Percentiles rank a stretch among this genome's conserved stretches.
phyloP scores from a whole-genome alignment of 345 rosid species.

The Salix arbutifolia region DNA sequence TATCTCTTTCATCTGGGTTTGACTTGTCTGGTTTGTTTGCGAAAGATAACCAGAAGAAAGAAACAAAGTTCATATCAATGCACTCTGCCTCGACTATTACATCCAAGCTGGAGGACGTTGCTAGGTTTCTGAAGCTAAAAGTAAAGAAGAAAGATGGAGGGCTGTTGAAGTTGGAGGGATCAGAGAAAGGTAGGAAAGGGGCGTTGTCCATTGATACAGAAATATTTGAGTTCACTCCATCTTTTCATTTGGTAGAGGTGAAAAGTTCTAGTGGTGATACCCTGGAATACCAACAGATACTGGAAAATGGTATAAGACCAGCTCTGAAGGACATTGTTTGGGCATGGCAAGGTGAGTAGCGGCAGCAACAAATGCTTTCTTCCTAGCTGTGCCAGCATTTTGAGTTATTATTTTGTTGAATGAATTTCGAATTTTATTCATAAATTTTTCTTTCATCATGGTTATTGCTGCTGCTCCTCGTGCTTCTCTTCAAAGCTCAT shows the following conservation, averaged over 20 bases:
- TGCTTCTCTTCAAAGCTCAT: no score
- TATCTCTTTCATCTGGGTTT: conserved; percentile 16
- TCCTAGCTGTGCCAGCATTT: background rate
- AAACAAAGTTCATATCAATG: conserved; percentile 14
- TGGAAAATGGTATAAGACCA: conserved; percentile 14
- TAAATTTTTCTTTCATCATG: background rate
- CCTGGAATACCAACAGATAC: background rate
- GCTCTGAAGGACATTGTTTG: conserved; percentile 25
- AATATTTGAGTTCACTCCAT: conserved; percentile 21
- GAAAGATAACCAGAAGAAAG: background rate
- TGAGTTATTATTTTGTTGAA: background rate
- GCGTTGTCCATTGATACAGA: conserved; percentile 14
- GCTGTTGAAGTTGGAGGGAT: conserved; percentile 3
- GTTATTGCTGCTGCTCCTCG: no score
- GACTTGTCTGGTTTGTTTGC: conserved; percentile 20
- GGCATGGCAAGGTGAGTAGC: conserved; percentile 15
- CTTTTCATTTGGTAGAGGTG: conserved; percentile 18
- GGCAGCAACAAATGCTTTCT: background rate
- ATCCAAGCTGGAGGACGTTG: conserved; percentile 16
- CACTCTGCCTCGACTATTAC: conserved; percentile 14
- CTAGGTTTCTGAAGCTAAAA: conserved; percentile 3
- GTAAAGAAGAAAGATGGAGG: conserved; percentile 14
- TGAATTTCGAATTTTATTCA: background rate
- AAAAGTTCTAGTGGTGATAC: conserved; percentile 15
- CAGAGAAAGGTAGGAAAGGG: conserved; percentile 7